Conservation (phyloP, 768 basidiomycete species). For the Neoboletus brunneissimus region DNA sequence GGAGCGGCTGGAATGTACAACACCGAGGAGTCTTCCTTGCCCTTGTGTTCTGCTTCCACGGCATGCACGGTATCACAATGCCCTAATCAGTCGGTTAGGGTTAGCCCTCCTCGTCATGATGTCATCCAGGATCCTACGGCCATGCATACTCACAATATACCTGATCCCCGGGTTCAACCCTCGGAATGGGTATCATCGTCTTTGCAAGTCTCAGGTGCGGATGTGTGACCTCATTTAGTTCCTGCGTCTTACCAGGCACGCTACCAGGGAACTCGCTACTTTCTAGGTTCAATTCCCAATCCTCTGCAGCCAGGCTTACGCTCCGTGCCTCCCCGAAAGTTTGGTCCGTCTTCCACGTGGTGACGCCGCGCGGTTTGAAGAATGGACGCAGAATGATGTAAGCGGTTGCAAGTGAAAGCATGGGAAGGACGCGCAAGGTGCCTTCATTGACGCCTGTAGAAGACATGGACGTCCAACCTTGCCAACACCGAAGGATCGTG, state of each 20-base stretch:
- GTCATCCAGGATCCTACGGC: neutral
- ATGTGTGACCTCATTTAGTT: slow-evolving; percentile 53
- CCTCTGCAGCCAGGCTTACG: slow-evolving; percentile 38
- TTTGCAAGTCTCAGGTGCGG: slow-evolving; percentile 57
- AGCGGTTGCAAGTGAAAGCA: slow-evolving; percentile 51
- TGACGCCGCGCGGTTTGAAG: slow-evolving; percentile 42
- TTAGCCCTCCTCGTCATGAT: neutral
- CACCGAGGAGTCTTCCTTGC: slow-evolving; percentile 51
- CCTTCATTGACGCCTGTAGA: slow-evolving; percentile 57
- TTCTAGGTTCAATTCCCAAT: slow-evolving; percentile 58
- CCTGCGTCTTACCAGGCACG: slow-evolving; percentile 51
- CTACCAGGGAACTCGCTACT: slow-evolving; percentile 54
- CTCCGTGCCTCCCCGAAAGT: slow-evolving; percentile 16
- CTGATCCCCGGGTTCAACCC: slow-evolving; percentile 61
- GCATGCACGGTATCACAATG: slow-evolving; percentile 57
- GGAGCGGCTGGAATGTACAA: slow-evolving; percentile 56
- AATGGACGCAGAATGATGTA: slow-evolving; percentile 67
- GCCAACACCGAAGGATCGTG: slow-evolving; percentile 56
- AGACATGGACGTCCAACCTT: slow-evolving; percentile 55
- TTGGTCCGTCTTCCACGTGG: neutral
- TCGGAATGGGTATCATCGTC: slow-evolving; percentile 59
- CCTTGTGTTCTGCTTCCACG: slow-evolving; percentile 48
- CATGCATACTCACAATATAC: slow-evolving; percentile 46
- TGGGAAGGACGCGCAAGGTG: slow-evolving; percentile 60
- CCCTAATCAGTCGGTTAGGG: slow-evolving; percentile 31